These are phyloP conservation scores for Diaporthe australafricana DNA, from an alignment of 2,329 filamentous ascomycete genomes.

Conservation along the genomic window DNA sequence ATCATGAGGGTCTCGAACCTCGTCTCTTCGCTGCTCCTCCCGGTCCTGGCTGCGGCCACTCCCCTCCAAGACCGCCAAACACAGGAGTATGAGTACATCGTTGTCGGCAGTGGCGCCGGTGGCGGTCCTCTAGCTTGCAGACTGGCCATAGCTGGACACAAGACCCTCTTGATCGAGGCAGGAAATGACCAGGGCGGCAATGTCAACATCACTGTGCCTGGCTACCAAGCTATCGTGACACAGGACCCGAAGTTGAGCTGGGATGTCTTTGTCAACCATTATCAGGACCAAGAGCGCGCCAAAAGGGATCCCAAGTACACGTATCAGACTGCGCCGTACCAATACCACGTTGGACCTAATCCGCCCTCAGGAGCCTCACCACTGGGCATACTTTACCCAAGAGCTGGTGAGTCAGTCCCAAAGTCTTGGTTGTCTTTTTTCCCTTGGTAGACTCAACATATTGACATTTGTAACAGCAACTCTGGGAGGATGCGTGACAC, in stretches of 20 bases:
- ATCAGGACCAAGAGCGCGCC: constrained; percentile 30
- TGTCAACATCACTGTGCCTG: constrained; percentile 33
- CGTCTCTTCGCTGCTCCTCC: constrained; percentile 5
- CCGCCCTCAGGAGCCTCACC: constrained; percentile 63
- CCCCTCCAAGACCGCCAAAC: constrained; percentile 19
- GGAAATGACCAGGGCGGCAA: constrained; percentile 30
- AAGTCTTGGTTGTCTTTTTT: background rate
- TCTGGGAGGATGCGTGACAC: constrained; percentile 67
- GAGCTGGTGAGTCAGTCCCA: constrained; percentile 52
- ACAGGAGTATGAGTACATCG: constrained; percentile 31
- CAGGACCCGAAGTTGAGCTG: constrained; percentile 30
- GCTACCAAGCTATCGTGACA: constrained; percentile 31
- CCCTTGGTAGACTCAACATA: background rate
- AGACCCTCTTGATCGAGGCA: constrained; percentile 29
- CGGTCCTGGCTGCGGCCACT: constrained; percentile 17
- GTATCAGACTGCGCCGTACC: constrained; percentile 14
- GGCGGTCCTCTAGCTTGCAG: constrained; percentile 33
- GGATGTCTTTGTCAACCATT: constrained; percentile 37
- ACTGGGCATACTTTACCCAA: constrained; percentile 69
- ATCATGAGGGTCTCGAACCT: constrained; percentile 13
- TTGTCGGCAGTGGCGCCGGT: constrained; percentile 34
- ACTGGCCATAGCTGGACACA: constrained; percentile 30
- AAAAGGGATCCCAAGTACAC: constrained; percentile 33
- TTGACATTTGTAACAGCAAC: constrained; percentile 43
- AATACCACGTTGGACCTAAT: constrained; percentile 58